Conservation (phyloP, 208 protist genomes). For the Trypanosoma congolense region DNA sequence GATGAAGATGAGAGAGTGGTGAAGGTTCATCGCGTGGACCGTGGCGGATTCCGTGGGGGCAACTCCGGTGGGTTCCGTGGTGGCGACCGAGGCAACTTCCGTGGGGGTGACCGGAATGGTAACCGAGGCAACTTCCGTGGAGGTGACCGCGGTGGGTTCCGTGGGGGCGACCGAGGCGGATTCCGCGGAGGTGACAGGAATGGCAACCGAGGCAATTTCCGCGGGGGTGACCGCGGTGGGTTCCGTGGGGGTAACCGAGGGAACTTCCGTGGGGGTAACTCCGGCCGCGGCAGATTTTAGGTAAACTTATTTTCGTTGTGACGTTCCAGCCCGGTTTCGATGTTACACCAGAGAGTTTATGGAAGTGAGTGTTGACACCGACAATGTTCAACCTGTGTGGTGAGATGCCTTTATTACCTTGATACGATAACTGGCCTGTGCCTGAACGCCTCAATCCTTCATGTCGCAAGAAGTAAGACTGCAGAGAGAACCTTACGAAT, state of each 20-base stretch:
- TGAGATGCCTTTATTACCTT: too few species aligned
- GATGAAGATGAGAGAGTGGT: slow-evolving; percentile 49
- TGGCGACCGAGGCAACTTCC: slow-evolving; percentile 35
- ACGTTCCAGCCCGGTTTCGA: too few species aligned
- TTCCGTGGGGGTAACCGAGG: slow-evolving; percentile 42
- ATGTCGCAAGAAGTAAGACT: too few species aligned
- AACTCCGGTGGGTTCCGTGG: slow-evolving; percentile 50
- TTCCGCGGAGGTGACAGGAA: slow-evolving; percentile 57
- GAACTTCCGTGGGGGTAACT: slow-evolving; percentile 41
- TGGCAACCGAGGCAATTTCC: slow-evolving; percentile 41
- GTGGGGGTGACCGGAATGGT: slow-evolving; percentile 29
- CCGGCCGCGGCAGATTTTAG: slow-evolving; percentile 22
- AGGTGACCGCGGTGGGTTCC: slow-evolving; percentile 38
- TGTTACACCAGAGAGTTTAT: not conserved
- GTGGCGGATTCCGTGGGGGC: slow-evolving; percentile 31
- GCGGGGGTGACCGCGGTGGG: slow-evolving; percentile 55
- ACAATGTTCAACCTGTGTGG: too few species aligned
- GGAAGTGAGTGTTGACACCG: too few species aligned
- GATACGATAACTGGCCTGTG: too few species aligned
- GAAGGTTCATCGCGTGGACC: slow-evolving; percentile 71
- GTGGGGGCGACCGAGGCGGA: slow-evolving; percentile 23
- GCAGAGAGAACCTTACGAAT: too few species aligned
- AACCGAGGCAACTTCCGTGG: slow-evolving; percentile 21
- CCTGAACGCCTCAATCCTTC: too few species aligned
- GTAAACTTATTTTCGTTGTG: not conserved